Evolutionary conservation across 2,329 filamentous ascomycete genomes (phyloP).

Genomic region (Talaromyces pinophilus): DNA sequence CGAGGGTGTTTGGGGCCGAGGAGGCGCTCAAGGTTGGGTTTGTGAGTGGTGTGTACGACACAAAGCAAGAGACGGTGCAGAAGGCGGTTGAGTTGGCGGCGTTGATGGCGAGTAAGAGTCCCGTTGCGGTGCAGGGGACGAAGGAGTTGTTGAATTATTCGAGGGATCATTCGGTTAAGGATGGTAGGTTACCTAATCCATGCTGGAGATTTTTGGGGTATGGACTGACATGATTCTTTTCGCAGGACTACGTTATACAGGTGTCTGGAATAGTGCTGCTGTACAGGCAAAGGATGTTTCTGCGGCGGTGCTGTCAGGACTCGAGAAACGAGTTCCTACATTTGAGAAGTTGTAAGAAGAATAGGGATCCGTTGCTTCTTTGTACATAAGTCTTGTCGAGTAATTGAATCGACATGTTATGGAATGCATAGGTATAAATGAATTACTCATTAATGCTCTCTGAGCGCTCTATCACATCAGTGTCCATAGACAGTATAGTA

Average conservation of each 20-base stretch:
- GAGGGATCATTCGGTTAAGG: constrained; percentile 73
- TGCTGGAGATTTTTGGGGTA: neutral
- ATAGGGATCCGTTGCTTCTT: neutral
- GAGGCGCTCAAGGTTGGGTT: constrained; percentile 49
- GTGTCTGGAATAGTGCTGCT: constrained; percentile 82
- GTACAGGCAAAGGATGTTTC: constrained; percentile 78
- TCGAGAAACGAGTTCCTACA: constrained; percentile 75
- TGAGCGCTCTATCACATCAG: neutral
- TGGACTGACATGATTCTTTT: neutral
- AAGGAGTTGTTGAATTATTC: constrained; percentile 85
- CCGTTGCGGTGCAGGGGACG: constrained; percentile 81
- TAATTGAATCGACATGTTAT: neutral
- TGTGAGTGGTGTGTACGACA: constrained; percentile 43
- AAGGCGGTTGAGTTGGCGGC: constrained; percentile 65
- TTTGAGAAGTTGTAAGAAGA: constrained; percentile 76
- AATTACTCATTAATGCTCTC: neutral
- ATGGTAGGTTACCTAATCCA: constrained; percentile 59
- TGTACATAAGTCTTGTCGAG: neutral
- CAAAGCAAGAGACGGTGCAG: constrained; percentile 63
- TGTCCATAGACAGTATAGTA: neutral
- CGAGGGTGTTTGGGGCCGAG: constrained; percentile 46
- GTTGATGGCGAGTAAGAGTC: constrained; percentile 76
- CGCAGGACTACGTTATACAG: constrained; percentile 75
- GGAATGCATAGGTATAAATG: too few species aligned
- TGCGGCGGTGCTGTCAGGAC: constrained; percentile 70